Conservation (phyloP, 257 asterid species). For the Capsicum chinense region DNA sequence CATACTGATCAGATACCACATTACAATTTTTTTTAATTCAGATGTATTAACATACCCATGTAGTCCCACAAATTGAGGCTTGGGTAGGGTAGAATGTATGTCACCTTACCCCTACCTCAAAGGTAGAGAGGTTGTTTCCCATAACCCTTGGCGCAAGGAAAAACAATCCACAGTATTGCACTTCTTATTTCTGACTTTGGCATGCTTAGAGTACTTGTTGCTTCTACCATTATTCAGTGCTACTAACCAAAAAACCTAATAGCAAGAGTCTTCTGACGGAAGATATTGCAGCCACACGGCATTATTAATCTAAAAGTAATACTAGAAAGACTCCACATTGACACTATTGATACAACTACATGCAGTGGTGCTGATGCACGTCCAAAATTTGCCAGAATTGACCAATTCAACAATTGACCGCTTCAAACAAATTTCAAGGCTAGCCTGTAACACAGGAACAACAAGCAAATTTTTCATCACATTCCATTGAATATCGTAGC, state of each 20-base stretch:
- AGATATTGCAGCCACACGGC: background rate
- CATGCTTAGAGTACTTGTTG: background rate
- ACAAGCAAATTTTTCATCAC: constrained; percentile 1
- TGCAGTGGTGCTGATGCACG: background rate
- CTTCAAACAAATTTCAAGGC: background rate
- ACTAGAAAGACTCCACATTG: background rate
- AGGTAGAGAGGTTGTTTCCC: too few species aligned
- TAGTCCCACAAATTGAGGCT: too few species aligned
- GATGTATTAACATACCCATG: background rate
- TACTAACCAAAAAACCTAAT: background rate
- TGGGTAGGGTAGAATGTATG: too few species aligned
- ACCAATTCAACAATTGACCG: background rate
- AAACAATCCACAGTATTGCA: background rate
- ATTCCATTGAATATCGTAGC: background rate
- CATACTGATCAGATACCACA: background rate
- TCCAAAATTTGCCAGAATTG: background rate
- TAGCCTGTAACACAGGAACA: background rate
- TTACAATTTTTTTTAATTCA: background rate
- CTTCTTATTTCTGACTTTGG: background rate
- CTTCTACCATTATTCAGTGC: background rate
- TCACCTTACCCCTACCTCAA: too few species aligned
- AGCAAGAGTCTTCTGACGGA: background rate
- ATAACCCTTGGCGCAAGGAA: too few species aligned
- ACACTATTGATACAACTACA: background rate
- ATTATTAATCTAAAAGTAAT: background rate